Base-by-base conservation (phyloP, 2,329 filamentous ascomycete species). In the Penicillium glabrum region DNA sequence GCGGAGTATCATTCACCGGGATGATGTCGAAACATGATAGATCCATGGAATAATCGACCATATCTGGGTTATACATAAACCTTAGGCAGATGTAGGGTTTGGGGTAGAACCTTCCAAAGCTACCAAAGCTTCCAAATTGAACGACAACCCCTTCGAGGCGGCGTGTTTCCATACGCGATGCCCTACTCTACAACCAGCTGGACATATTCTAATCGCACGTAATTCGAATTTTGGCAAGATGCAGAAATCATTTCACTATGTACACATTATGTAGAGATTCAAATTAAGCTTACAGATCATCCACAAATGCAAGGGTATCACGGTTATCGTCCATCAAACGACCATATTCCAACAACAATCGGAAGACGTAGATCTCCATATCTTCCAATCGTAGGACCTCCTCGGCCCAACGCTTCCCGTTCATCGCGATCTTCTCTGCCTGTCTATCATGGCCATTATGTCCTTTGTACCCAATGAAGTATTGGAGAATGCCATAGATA, bases 281-380 rank as follows among this genome's bases (percentile, higher is more conserved):
- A 21, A 23, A 41, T 41, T 41, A 41, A 21, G 19, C 19, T 23
- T 21, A 10, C 5, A 41, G 11, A 14, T 41, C 39, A 41, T 41
- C 19, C 19, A 41, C 39, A 23, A 13, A 41, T 2, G 39, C 39
- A 41, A 41, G 39, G 39, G 39, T 41, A 46, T 53, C 50, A 23
- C 50, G 50, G 16, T 39, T 46, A 46, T 56, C 53, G 33, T 27
- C 44, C 26, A 31, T 47, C 13, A 47, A 13, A 27, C 46, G 50
- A 14, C 21, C 50, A 46, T 53, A 53, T 46, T 53, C 50, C 21
- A 53, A 74, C 52, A 89, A 72, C 62, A 92, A 67, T 44, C 89
- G 77, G 53, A 87, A 76, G 9, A 86, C 80, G 69, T 92, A 92
- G 9, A 91, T 79, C 66, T 86, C 82, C 87, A 91, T 90, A 67